Evolutionary conservation across 2,329 filamentous ascomycete species (phyloP), one percentile per base, ranked within the genome.

Genomic region (Podosphaera fusca): DNA sequence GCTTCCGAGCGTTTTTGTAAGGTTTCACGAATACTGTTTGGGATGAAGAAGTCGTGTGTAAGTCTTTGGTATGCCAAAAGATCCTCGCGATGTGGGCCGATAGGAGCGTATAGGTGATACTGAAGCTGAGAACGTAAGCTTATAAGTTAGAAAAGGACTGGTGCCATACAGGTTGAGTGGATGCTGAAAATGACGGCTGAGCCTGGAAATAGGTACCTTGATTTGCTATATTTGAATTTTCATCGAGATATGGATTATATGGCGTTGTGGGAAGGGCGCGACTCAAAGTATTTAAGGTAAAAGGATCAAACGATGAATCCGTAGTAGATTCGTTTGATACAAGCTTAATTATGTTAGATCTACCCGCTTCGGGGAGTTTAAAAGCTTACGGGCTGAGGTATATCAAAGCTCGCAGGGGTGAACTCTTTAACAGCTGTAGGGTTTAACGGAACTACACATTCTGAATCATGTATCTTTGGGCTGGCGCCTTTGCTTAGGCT

Each of bases 91-190:
- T 88, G 79, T n/a, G 86, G 82, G 4, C 87, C 87, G 58, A 89
- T 78, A 0, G 89, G 88, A 36, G 87, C 86, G 69, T 98, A 98
- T 10, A 95, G 76, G 68, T 98, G 92, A 68, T 95, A 94, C 72
- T 90, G 85, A 4, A 88, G 77, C 80, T 84, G 59, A n/a, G 57
- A 6, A 52, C 29, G 58, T 67, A 56, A 67, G 45, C 42, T 12
- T 5, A 33, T 8, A 35, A 45, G 56, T 35, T 35, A 34, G 56
- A 46, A 29, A 10, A 40, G 9, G 65, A 34, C 29, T 38, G 33
- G 4, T 8, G 40, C 10, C 74, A 66, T 69, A 82, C 79, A 30
- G 84, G 84, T 56, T 77, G 77, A 33, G 74, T 68, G 51, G 78
- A 76, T 56, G 74, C 68, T 9, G 72, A 67, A 64, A 75, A 82